Evolutionary conservation across 352 stramenopile genomes (phyloP).

Genomic region (Phytophthora sansomeana): DNA sequence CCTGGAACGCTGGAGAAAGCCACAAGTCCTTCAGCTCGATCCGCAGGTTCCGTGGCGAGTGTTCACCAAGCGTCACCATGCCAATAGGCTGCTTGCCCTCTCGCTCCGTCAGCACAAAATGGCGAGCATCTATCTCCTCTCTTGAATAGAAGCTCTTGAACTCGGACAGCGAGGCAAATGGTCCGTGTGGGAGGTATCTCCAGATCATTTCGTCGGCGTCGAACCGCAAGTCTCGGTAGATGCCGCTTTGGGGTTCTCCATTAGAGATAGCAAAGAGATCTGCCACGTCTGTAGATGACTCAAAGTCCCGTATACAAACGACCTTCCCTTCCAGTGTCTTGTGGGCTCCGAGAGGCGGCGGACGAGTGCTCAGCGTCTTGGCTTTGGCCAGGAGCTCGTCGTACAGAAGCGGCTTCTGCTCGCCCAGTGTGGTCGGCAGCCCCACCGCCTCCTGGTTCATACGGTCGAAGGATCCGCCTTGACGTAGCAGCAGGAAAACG

Average conservation of each 20-base stretch:
- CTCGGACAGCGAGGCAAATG: slow-evolving; percentile 48
- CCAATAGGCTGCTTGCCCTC: slow-evolving; percentile 65
- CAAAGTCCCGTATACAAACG: slow-evolving; percentile 62
- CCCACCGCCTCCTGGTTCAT: slow-evolving; percentile 84
- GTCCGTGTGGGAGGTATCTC: slow-evolving; percentile 70
- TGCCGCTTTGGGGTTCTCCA: slow-evolving; percentile 50
- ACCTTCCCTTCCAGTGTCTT: slow-evolving; percentile 43
- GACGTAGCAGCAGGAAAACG: slow-evolving; percentile 86
- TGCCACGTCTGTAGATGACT: slow-evolving; percentile 26
- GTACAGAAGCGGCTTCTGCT: slow-evolving; percentile 88
- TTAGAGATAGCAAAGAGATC: slow-evolving; percentile 59
- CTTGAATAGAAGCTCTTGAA: slow-evolving; percentile 55
- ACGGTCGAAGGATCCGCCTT: slow-evolving; percentile 89
- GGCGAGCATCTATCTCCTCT: slow-evolving; percentile 44
- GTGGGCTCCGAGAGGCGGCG: slow-evolving; percentile 38
- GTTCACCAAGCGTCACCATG: slow-evolving; percentile 77
- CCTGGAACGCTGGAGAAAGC: slow-evolving; percentile 84
- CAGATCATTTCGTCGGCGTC: slow-evolving; percentile 86
- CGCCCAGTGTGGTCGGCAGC: slow-evolving; percentile 57
- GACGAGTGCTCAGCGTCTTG: slow-evolving; percentile 41
- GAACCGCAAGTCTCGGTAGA: slow-evolving; percentile 69
- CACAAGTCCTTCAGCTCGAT: slow-evolving; percentile 84
- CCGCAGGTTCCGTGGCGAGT: slow-evolving; percentile 83
- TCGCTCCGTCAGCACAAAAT: slow-evolving; percentile 72
- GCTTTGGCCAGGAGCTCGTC: slow-evolving; percentile 81